These are phyloP conservation scores for Dendrothele bispora DNA, from an alignment of 768 basidiomycete genomes.

Conservation along the genomic window DNA sequence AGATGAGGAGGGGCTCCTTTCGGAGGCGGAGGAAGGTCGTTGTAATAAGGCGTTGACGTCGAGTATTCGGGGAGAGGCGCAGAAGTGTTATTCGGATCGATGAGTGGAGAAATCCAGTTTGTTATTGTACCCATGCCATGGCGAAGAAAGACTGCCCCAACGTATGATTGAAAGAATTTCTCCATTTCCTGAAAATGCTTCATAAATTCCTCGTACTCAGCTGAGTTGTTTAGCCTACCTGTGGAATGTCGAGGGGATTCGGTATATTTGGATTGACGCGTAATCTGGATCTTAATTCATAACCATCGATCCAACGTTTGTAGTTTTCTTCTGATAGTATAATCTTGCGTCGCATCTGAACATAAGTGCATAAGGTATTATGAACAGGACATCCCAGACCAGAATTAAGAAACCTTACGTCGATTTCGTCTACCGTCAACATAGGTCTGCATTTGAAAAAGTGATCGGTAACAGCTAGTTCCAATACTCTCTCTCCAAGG, in stretches of 20 bases:
- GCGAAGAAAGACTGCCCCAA: slow-evolving; percentile 43
- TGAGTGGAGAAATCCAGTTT: slow-evolving; percentile 39
- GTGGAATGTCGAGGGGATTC: background rate
- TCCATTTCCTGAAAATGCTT: slow-evolving; percentile 1
- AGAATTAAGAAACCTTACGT: slow-evolving; percentile 33
- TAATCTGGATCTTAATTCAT: background rate
- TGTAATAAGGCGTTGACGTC: slow-evolving; percentile 6
- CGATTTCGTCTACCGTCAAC: slow-evolving; percentile 39
- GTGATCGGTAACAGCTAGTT: slow-evolving; percentile 51
- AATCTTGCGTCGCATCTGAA: background rate
- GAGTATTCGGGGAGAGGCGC: slow-evolving; percentile 23
- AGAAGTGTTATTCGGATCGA: slow-evolving; percentile 26
- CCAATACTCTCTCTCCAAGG: slow-evolving; percentile 53
- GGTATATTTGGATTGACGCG: background rate
- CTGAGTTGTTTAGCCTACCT: background rate
- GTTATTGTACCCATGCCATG: slow-evolving; percentile 34
- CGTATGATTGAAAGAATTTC: slow-evolving; percentile 42
- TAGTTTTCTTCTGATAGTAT: background rate
- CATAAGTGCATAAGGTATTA: background rate
- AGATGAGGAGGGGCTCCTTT: slow-evolving; percentile 13
- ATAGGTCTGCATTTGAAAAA: slow-evolving; percentile 47
- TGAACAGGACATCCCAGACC: too few relatives aligned
- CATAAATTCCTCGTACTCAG: background rate
- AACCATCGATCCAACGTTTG: background rate
- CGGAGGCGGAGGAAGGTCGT: slow-evolving; percentile 20